Conservation (phyloP, 768 basidiomycete species). For the Coprinopsis strossmayeri region DNA sequence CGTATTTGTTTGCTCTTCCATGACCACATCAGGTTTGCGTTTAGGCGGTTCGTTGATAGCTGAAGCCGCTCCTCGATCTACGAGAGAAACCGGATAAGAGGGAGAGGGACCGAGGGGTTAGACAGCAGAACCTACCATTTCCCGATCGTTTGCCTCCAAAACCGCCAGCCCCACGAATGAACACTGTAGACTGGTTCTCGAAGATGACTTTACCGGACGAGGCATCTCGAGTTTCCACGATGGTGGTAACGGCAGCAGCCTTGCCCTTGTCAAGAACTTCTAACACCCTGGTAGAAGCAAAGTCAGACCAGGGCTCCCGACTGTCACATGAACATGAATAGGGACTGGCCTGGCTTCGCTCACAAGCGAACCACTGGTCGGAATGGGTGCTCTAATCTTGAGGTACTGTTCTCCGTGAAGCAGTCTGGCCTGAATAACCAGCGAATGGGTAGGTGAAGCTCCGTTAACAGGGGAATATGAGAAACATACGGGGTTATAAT, state of each 20-base stretch:
- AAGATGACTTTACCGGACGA: slow-evolving; percentile 73
- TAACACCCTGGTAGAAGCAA: slow-evolving; percentile 64
- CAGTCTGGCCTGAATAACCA: slow-evolving; percentile 68
- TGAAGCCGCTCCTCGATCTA: slow-evolving; percentile 87
- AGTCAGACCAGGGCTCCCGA: not conserved
- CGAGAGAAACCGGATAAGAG: not conserved
- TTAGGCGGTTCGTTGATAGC: slow-evolving; percentile 77
- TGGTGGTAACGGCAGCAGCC: slow-evolving; percentile 79
- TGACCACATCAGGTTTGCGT: slow-evolving; percentile 75
- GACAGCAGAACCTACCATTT: slow-evolving; percentile 41
- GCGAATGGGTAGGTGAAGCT: not conserved
- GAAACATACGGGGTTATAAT: slow-evolving; percentile 76
- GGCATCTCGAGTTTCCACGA: slow-evolving; percentile 79
- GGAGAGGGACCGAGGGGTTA: not conserved
- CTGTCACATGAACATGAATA: slow-evolving; percentile 1
- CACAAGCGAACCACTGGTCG: slow-evolving; percentile 74
- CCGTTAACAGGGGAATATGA: not conserved
- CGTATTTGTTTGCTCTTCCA: slow-evolving; percentile 81
- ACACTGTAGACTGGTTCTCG: slow-evolving; percentile 88
- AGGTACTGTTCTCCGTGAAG: slow-evolving; percentile 97
- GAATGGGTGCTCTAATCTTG: slow-evolving; percentile 79
- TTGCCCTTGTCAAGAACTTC: slow-evolving; percentile 91
- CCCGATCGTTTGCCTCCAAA: slow-evolving; percentile 90
- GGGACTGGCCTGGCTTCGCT: slow-evolving; percentile 58
- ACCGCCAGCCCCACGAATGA: slow-evolving; percentile 92